A percentile compares a stretch with the other conserved stretches of the same genome.
These are phyloP conservation scores for Phycomyces blakesleeanus DNA, from an alignment of 192 early-diverging fungal species.

Conservation along the genomic window DNA sequence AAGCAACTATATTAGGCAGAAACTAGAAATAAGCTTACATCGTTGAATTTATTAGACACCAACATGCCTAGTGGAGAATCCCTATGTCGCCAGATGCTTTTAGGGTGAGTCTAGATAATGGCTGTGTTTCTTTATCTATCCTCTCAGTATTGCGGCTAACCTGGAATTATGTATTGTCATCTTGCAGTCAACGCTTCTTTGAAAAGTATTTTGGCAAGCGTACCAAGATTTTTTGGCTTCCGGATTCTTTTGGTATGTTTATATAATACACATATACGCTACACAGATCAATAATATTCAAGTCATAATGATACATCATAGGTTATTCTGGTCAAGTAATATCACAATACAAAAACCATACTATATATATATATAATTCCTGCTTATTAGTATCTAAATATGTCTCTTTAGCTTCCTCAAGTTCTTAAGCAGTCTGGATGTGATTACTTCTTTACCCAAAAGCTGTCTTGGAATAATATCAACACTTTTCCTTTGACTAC, in stretches of 20 bases:
- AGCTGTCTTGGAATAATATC: constrained; percentile 99
- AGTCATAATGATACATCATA: background rate
- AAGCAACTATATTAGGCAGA: background rate
- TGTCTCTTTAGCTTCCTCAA: constrained; percentile 67
- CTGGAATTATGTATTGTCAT: background rate
- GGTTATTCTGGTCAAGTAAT: constrained; percentile 72
- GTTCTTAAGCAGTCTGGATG: constrained; percentile 77
- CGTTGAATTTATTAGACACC: constrained; percentile 71
- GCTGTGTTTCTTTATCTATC: background rate
- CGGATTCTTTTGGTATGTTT: constrained; percentile 82
- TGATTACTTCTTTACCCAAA: constrained; percentile 98
- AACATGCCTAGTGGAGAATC: constrained; percentile 96
- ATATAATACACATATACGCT: background rate
- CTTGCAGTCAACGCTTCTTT: constrained; percentile 72
- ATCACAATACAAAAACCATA: no score
- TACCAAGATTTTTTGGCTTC: constrained; percentile 88
- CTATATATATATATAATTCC: no score
- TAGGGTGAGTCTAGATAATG: constrained; percentile 48
- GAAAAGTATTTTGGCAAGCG: constrained; percentile 72
- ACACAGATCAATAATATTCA: no score
- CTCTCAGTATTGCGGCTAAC: no score
- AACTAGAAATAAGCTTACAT: background rate
- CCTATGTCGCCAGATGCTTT: constrained; percentile 90
- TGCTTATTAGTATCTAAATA: background rate
- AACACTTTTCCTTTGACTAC: constrained; percentile 98